Base-by-base conservation (phyloP, 495 filamentous ascomycete genomes). In the Aspergillus nanangensis region DNA sequence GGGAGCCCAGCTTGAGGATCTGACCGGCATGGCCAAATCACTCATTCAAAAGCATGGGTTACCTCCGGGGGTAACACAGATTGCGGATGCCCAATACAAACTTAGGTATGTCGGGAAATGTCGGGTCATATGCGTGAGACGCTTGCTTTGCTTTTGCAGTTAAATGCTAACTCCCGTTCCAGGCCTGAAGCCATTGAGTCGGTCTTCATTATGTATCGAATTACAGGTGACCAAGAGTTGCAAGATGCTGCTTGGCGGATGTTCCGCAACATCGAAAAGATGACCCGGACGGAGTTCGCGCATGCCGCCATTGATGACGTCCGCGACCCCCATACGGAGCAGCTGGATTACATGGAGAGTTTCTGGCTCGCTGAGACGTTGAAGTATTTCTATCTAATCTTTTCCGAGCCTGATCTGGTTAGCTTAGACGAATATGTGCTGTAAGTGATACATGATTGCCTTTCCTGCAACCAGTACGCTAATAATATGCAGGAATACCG, bases 361-460 rank as follows among this genome's bases (percentile, higher is more conserved):
- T 79, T 77, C 49, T 79, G 76, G 77, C 60, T 80, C 43, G 83
- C 87, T 5, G 89, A 95, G 66, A 93, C 90, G 14, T 67, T 95
- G 49, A 98, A 96, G 60, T 96, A 97, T 60, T 94, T 95, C 49
- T 97, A 93, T 53, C 61, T 96, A 48, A 74, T 96, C 47, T 98
- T 90, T 63, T 84, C 79, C 17, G 80, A 83, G 44, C 82, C 85
- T 4, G 72, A 78, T 48, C 61, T 82, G 39, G 65, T 91, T 21
- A 84, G 75, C 62, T 65, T 95, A 59, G 83, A 87, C 59, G 76
- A 83, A 14, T 87, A 78, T 66, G 81, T 86, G 31, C 57, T 87
- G 69, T 74, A 60, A 55, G 74, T 67, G 27, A 19, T 27, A 47
- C 13, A 15, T 7, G 2, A 23, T 35, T 11, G 23, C 4, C 20